These are phyloP conservation scores for Maudiozyma serrabonitensis DNA, from an alignment of 805 yeast genomes.

Conservation along the genomic window DNA sequence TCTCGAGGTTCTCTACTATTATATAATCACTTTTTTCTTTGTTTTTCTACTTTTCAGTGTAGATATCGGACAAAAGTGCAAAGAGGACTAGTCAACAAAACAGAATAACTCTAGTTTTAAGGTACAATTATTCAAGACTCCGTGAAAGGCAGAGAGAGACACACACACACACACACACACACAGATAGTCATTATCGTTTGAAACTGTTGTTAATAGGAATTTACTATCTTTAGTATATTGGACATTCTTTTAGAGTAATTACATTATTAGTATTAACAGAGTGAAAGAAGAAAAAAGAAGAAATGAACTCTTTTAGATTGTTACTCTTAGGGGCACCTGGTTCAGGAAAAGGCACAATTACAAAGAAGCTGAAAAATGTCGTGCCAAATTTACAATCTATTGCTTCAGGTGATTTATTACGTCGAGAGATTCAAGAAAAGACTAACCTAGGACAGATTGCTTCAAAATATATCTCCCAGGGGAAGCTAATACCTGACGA, in stretches of 20 bases:
- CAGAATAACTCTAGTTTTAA: background rate
- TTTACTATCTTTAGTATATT: too few relatives aligned
- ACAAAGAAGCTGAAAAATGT: slow-evolving; percentile 52
- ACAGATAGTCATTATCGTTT: too few relatives aligned
- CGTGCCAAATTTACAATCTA: slow-evolving; percentile 43
- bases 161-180: too few relatives aligned
- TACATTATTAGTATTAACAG: too few relatives aligned
- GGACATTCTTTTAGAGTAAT: too few relatives aligned
- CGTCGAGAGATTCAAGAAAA: slow-evolving; percentile 52
- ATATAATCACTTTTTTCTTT: too few relatives aligned
- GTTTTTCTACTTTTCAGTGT: too few relatives aligned
- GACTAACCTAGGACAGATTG: slow-evolving; percentile 48
- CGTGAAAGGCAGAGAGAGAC: too few relatives aligned
- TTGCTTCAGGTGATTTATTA: slow-evolving; percentile 80
- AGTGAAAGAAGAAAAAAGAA: background rate
- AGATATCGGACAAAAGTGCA: too few relatives aligned
- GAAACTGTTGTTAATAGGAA: too few relatives aligned
- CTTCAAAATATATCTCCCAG: slow-evolving; percentile 42
- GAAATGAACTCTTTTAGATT: slow-evolving; percentile 45
- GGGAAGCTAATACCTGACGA: slow-evolving; percentile 73
- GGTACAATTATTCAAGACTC: background rate
- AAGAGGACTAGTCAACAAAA: too few relatives aligned
- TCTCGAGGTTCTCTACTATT: too few relatives aligned
- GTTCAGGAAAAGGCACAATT: slow-evolving; percentile 90
- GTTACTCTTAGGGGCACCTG: slow-evolving; percentile 85